Base-by-base conservation (phyloP, 2,329 filamentous ascomycete species). In the Ascosphaera aggregata region DNA sequence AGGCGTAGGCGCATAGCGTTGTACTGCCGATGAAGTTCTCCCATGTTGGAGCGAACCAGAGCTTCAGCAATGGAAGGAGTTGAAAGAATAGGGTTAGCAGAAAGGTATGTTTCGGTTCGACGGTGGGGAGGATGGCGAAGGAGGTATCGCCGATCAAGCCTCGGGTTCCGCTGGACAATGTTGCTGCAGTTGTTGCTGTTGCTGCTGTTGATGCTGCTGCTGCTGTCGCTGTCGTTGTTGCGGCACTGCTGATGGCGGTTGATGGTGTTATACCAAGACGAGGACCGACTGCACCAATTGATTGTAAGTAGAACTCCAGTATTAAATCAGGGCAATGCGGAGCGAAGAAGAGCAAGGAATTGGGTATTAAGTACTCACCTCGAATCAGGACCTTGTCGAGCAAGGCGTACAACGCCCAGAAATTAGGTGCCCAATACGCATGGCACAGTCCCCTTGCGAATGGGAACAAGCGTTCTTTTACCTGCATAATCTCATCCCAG, bases 361-460 rank as follows among this genome's bases (percentile, higher is more conserved):
- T 27, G 11, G 22, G 5, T 7, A 27, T 27, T 27, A 5, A 7
- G 11, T 11, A 27, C 22, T 27, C 62, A 91, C 82, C 58, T 48
- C 74, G 71, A 43, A 98, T 93, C 46, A 98, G 55, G 5, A 82
- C 59, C 39, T 89, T 69, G 51, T 98, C 89, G 2, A 69, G 62
- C 54, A 95, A 93, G 0, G 89, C 94, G 58, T 98, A 98, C 53
- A 95, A 69, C 0, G 89, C 86, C 89, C 89, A 98, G 1, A 93
- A 63, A 48, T 98, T 98, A 0, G 89, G 85, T 9, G 89, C 89
- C 89, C 89, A 98, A 56, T 98, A 98, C 1, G 89, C 89, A 61
- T 98, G 89, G 54, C 86, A 95, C 3, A 98, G 63, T 0, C 89
- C 89, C 43, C 89, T 69, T 1, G 84, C 84, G 55, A 98, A 98